Conservation (phyloP, 2,329 filamentous ascomycete species). For the Rasamsonia emersonii region DNA sequence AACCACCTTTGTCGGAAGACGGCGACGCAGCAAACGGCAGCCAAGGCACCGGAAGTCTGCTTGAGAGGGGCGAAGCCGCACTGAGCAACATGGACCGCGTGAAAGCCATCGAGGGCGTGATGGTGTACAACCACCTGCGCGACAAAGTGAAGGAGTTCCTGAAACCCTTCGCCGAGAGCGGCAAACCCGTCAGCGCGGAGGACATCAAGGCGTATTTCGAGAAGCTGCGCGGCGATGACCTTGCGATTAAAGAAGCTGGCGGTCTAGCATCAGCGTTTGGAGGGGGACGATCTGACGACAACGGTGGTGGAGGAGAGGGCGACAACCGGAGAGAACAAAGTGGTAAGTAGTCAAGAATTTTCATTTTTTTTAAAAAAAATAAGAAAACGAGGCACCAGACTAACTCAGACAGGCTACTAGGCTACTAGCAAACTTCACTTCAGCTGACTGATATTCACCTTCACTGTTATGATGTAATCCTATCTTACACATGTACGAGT, state of each 20-base stretch:
- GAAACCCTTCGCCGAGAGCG: conserved; percentile 86
- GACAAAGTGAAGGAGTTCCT: conserved; percentile 95
- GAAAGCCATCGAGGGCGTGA: conserved; percentile 87
- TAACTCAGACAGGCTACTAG: too few relatives aligned
- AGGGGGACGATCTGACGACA: conserved; percentile 10
- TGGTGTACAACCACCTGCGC: conserved; percentile 95
- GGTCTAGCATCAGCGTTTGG: conserved; percentile 39
- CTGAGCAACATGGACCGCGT: conserved; percentile 89
- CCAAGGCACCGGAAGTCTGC: conserved; percentile 71
- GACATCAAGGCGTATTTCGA: conserved; percentile 97
- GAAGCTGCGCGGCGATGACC: conserved; percentile 79
- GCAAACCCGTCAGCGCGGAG: conserved; percentile 79
- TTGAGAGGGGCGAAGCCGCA: conserved; percentile 87
- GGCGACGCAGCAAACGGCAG: conserved; percentile 46
- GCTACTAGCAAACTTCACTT: too few relatives aligned
- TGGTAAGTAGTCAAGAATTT: conserved; percentile 24
- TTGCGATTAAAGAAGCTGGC: conserved; percentile 58
- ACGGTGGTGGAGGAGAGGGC: conserved; percentile 18
- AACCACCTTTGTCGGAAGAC: conserved; percentile 72
- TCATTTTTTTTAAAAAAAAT: too few relatives aligned
- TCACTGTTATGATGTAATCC: too few relatives aligned
- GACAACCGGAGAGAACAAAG: conserved; percentile 39
- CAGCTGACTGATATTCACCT: too few relatives aligned
- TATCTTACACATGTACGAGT: too few relatives aligned
- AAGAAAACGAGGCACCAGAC: too few relatives aligned